Percentiles rank a stretch among this genome's conserved stretches.
phyloP scores from a whole-genome alignment of 768 basidiomycete genomes.

The Naganishia vaughanmartiniae region DNA sequence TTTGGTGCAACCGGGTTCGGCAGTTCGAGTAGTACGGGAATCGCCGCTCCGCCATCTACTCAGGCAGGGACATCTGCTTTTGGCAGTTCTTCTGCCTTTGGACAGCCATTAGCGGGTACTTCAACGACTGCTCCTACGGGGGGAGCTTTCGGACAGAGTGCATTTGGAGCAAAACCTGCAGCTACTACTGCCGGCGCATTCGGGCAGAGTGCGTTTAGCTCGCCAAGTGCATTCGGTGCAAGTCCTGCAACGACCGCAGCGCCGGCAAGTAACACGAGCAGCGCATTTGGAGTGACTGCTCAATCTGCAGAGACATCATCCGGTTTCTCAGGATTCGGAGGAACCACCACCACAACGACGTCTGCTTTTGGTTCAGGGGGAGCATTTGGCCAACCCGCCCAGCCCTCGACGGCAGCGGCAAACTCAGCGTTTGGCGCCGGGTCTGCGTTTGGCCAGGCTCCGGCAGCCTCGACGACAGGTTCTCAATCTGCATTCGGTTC shows the following conservation, averaged over 20 bases:
- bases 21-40: neutral
- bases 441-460: neutral
- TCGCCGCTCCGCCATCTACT: neutral
- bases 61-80: neutral
- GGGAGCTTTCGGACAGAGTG: slow-evolving; percentile 12
- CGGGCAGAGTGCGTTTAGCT: slow-evolving; percentile 22
- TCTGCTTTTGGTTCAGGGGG: slow-evolving; percentile 3
- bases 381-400: slow-evolving; percentile 6
- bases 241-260: neutral
- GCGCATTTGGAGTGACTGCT: slow-evolving; percentile 9
- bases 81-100: slow-evolving; percentile 20
- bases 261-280: neutral
- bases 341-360: neutral
- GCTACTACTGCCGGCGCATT: slow-evolving; percentile 1
- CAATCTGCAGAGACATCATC: slow-evolving; percentile 3
- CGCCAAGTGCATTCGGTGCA: slow-evolving; percentile 8
- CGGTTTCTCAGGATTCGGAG: neutral
- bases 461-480: neutral
- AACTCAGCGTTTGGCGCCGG: neutral
- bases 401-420: neutral
- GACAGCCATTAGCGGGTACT: neutral
- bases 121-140: neutral
- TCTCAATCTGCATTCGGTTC: slow-evolving; percentile 23
- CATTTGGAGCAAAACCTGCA: slow-evolving; percentile 20
- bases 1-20: neutral